Evolutionary conservation across 306 rosid genomes (phyloP), one percentile per base, ranked within the genome.

Genomic region (Morella rubra): DNA sequence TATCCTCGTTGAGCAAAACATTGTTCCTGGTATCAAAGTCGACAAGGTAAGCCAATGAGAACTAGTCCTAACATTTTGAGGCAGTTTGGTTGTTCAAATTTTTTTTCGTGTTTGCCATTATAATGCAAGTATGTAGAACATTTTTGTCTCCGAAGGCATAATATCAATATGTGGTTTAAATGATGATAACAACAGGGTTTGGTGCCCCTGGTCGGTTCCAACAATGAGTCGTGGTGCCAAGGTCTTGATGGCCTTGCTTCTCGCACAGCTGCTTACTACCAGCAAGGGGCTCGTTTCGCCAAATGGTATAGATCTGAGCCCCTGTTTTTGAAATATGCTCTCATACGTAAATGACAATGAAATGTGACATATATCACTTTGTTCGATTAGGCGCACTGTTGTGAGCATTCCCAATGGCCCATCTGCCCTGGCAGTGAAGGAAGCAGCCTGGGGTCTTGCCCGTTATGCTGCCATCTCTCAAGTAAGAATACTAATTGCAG

Each of bases 401-500:
- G 90, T 93, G 87, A 93, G 98, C 89, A 93, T 93, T 74, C 98
- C 98, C 88, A 92, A 92, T 6, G 98, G 98, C 72, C 98, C 98
- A 84, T 89, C 98, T 71, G 93, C 93, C 80, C 85, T 95, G 27
- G 98, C 98, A 5, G 97, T 95, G 58, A 90, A 87, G 81, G 95
- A 90, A 87, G 92, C 95, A 24, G 95, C 95, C 24, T 90, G 95
- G 92, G 97, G 98, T 77, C 88, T 95, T 0, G 98, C 98, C 78
- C 98, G 98, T 85, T 95, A 95, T 69, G 98, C 98, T 47, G 90
- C 97, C 75, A 91, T 92, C 82, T 69, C 96, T 32, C 98, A 92
- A 90, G 98, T 92, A 69, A 84, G 85, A 76, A 72, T 66, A 53
- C 53, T 73, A 20, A 54, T 24, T 73, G 20, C 12, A 51, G 4